A percentile compares a stretch with the other conserved stretches of the same genome.
These are phyloP conservation scores for Umbilicus rupestris DNA, from an alignment of 164 flowering plant species.

Conservation along the genomic window DNA sequence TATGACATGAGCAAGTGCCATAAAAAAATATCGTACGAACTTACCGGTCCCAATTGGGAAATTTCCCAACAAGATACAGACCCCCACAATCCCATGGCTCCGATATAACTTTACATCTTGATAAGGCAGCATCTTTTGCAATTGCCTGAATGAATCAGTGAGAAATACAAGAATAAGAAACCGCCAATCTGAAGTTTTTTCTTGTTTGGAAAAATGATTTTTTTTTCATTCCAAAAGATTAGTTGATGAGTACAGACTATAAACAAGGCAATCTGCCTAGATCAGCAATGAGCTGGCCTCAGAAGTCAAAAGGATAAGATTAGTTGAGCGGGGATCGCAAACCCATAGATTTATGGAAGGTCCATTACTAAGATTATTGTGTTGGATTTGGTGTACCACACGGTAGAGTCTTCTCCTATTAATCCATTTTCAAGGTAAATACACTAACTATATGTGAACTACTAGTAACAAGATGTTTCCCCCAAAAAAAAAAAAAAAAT, in stretches of 20 bases:
- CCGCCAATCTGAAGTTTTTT: background rate
- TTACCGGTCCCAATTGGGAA: constrained; percentile 98
- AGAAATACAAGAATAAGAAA: background rate
- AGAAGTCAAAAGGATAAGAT: no score
- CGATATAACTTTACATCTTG: constrained; percentile 84
- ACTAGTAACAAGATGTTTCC: background rate
- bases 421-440: background rate
- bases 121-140: constrained; percentile 74
- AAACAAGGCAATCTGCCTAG: background rate
- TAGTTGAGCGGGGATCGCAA: no score
- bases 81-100: constrained; percentile 99
- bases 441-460: background rate
- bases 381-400: background rate
- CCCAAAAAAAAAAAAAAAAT: background rate
- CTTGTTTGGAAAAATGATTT: background rate
- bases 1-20: background rate
- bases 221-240: no score
- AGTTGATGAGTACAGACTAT: background rate
- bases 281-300: no score
- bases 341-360: no score
- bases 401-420: background rate
- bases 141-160: constrained; percentile 47
- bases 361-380: background rate
- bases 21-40: background rate
- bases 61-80: constrained; percentile 90